Percentiles rank a stretch among this genome's conserved stretches.
phyloP scores from a whole-genome alignment of 345 rosid genomes.

The Syzygium jambos region DNA sequence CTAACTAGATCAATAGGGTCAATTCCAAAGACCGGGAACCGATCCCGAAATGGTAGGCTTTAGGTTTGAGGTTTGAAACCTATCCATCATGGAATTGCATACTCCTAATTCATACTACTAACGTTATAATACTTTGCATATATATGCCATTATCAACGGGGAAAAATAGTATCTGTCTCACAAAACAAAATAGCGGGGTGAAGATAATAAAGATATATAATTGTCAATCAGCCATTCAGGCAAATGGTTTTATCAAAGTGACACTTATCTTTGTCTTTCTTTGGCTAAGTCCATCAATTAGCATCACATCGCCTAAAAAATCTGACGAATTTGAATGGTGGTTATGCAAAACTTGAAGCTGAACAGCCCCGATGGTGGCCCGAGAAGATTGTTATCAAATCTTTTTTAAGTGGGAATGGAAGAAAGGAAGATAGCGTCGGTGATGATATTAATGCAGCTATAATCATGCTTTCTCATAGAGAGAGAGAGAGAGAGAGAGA shows the following conservation, averaged over 20 bases:
- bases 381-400: background rate
- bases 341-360: background rate
- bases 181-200: background rate
- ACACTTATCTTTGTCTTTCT: background rate
- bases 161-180: background rate
- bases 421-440: background rate
- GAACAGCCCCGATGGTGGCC: background rate
- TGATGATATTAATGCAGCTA: background rate
- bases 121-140: fast-evolving
- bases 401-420: background rate
- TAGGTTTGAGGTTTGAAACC: fast-evolving
- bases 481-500: background rate
- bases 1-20: fast-evolving
- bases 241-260: background rate
- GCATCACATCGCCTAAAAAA: background rate
- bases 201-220: background rate
- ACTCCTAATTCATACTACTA: background rate
- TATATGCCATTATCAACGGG: background rate
- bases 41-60: background rate
- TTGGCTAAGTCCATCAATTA: background rate
- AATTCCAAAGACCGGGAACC: background rate
- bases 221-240: background rate
- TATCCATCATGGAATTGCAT: fast-evolving
- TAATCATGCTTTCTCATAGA: background rate
- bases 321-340: background rate